Evolutionary conservation across 2,329 filamentous ascomycete species (phyloP), one percentile per base, ranked within the genome.

Genomic region (Chrysoporthe puriensis): DNA sequence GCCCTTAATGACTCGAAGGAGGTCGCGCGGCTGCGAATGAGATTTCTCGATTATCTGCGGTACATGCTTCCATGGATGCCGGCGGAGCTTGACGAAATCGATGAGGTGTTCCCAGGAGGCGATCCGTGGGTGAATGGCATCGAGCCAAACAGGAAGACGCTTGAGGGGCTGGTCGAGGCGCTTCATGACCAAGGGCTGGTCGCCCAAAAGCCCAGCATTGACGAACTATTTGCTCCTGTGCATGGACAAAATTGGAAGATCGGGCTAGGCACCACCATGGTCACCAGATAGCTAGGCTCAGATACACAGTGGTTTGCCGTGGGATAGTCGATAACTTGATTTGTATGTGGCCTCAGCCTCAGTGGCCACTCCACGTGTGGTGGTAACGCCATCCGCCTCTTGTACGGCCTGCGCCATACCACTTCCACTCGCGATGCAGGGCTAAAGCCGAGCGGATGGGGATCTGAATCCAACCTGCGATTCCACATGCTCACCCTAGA

Each of bases 11-110:
- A 78, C 40, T 73, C 73, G 11, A 77, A 78, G 67, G 72, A 77
- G 42, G 64, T 79, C 21, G 77, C 77, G 6, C 63, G 71, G 48
- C 68, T 72, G 21, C 66, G 74, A 40, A 75, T 79, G 75, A 63
- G 70, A 32, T 74, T 73, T 32, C 66, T 70, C 3, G 71, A 71
- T 54, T 73, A 73, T 13, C 66, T 76, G 66, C 68, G 75, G 36
- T 78, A 77, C 66, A 79, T 79, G 77, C 70, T 79, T 11, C 78
- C 77, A 2, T 79, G 76, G 73, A 63, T 79, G 54, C 70, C 73
- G 8, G 71, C 71, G 8, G 73, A 75, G 43, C 52, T 79, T 18
- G 73, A 77, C 42, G 77, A 79, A 63, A 77, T 78, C 36, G 69
- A 75, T n/a, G 72, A 77, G 62, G 71, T 78, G 0, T 78, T 79